These are phyloP conservation scores for Gynandropsis gynandra DNA, from an alignment of 345 rosid species.

Conservation along the genomic window DNA sequence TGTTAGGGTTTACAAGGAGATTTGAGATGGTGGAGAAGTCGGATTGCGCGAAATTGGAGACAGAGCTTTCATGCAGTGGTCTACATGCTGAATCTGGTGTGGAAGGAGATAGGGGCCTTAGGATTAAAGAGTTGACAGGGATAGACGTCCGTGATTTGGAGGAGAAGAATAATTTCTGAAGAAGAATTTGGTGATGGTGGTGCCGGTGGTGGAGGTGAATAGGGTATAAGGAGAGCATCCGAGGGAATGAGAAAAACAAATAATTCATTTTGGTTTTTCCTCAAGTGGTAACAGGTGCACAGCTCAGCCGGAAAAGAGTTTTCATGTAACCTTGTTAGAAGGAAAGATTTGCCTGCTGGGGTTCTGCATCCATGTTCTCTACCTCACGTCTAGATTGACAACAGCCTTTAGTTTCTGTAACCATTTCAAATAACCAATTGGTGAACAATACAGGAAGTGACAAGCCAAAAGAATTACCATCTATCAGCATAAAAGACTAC, in stretches of 20 bases:
- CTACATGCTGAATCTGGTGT: slow-evolving; percentile 16
- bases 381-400: too few species aligned
- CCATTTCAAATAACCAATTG: too few species aligned
- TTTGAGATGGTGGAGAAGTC: slow-evolving; percentile 43
- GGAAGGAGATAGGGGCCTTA: slow-evolving; percentile 30
- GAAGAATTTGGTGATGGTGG: slow-evolving; percentile 14
- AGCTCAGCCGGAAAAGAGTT: too few species aligned
- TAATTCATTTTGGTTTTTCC: slow-evolving; percentile 28
- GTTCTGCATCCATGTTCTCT: too few species aligned
- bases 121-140: slow-evolving; percentile 31
- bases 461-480: too few species aligned
- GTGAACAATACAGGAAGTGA: too few species aligned
- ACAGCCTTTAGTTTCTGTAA: too few species aligned
- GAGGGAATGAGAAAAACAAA: slow-evolving; percentile 21
- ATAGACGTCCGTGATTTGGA: slow-evolving; percentile 29
- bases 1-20: slow-evolving; percentile 39
- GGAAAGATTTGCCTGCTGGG: too few species aligned
- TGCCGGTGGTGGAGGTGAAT: too few species aligned
- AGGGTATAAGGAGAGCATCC: slow-evolving; percentile 23
- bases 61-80: slow-evolving; percentile 15
- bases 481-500: too few species aligned
- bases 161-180: slow-evolving; percentile 21
- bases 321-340: too few species aligned
- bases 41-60: slow-evolving; percentile 26
- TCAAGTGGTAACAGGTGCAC: too few species aligned